A percentile compares a stretch with the other conserved stretches of the same genome.
phyloP scores from a whole-genome alignment of 768 basidiomycete species.

The Fomitopsis serialis region DNA sequence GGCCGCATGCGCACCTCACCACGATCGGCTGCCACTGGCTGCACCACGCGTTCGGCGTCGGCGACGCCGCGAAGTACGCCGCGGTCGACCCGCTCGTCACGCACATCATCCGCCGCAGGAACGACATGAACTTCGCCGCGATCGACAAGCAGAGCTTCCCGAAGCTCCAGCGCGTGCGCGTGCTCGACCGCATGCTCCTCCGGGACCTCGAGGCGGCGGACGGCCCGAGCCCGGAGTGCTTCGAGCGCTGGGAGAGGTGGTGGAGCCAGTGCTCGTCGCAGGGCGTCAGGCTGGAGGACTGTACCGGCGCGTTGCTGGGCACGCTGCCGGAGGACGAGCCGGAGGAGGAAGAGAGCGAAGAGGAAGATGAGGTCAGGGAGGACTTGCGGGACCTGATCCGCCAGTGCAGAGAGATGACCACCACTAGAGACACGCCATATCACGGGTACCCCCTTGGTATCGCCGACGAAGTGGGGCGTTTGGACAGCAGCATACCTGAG shows the following conservation, averaged over 20 bases:
- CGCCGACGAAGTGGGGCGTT: neutral
- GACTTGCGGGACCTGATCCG: slow-evolving; percentile 47
- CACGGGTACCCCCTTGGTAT: neutral
- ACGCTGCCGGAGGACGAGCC: slow-evolving; percentile 27
- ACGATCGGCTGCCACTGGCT: slow-evolving; percentile 69
- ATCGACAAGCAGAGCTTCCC: slow-evolving; percentile 55
- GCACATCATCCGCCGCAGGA: slow-evolving; percentile 40
- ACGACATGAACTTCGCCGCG: slow-evolving; percentile 62
- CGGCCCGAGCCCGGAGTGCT: slow-evolving; percentile 40
- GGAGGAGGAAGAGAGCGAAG: slow-evolving; percentile 27
- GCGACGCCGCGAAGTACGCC: slow-evolving; percentile 40
- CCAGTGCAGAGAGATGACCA: slow-evolving; percentile 45
- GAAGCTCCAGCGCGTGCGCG: slow-evolving; percentile 50
- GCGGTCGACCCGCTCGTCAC: slow-evolving; percentile 38
- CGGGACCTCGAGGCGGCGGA: slow-evolving; percentile 49
- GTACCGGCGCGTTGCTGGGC: slow-evolving; percentile 63
- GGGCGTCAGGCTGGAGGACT: slow-evolving; percentile 66
- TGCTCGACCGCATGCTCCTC: slow-evolving; percentile 50
- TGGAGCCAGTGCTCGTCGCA: slow-evolving; percentile 46
- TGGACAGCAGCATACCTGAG: neutral
- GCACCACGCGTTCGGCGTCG: slow-evolving; percentile 63
- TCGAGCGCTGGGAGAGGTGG: slow-evolving; percentile 66
- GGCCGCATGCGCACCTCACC: slow-evolving; percentile 51
- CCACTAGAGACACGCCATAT: neutral
- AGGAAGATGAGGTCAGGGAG: slow-evolving; percentile 22